phyloP scores from a whole-genome alignment of 495 filamentous ascomycete genomes.

The Platismatia glauca region DNA sequence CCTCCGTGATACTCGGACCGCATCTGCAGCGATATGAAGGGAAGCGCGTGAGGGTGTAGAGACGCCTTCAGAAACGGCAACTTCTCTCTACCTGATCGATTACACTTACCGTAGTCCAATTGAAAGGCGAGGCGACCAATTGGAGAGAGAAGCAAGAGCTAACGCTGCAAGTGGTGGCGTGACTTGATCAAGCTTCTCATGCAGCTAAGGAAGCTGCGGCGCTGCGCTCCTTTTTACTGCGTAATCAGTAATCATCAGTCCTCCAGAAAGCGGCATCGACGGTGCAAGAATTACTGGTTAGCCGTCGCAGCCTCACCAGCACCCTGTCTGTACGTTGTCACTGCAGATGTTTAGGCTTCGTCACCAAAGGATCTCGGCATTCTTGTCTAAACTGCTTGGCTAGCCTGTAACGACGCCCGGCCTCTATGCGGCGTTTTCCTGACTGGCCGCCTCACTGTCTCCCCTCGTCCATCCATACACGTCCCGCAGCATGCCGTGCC shows the following conservation, averaged over 20 bases:
- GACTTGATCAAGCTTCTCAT: not conserved
- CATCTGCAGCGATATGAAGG: not conserved
- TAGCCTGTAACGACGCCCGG: slow-evolving; percentile 13
- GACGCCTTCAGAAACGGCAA: not conserved
- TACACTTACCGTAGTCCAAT: not conserved
- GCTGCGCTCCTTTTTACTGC: not conserved
- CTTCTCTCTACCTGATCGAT: not conserved
- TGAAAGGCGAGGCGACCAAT: not conserved
- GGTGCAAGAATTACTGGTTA: not conserved
- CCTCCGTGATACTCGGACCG: not conserved
- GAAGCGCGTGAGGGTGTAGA: not conserved
- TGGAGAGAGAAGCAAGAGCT: not conserved
- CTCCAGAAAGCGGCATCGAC: not conserved
- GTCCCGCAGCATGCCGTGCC: slow-evolving; percentile 5
- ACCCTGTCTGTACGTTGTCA: not conserved
- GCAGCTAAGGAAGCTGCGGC: not conserved
- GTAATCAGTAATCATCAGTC: not conserved
- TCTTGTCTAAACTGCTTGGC: slow-evolving; percentile 8
- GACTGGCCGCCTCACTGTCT: slow-evolving; percentile 16
- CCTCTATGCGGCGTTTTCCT: slow-evolving; percentile 6
- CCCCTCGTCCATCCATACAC: not conserved
- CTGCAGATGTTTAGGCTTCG: not conserved
- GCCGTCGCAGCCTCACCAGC: not conserved
- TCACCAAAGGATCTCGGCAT: not conserved
- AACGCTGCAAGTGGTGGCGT: slow-evolving; percentile 1